phyloP scores from a whole-genome alignment of 306 rosid species.

The Quercus rubra region DNA sequence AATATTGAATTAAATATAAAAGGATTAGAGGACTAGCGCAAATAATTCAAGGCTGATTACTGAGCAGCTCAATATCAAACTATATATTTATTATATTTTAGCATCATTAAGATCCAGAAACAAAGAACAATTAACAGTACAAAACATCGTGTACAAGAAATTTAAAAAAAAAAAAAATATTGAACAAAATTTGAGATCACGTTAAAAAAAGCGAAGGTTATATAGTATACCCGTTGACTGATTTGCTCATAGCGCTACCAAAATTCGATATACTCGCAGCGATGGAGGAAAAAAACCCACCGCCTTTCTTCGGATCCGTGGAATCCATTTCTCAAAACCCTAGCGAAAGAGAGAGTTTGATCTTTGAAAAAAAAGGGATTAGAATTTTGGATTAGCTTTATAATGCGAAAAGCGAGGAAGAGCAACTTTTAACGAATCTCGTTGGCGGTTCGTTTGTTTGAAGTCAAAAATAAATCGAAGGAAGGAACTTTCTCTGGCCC shows the following conservation, averaged over 20 bases:
- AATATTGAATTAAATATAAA: no score
- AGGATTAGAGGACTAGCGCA: neutral
- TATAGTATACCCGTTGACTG: constrained; percentile 57
- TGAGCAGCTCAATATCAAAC: neutral
- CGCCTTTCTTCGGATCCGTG: constrained; percentile 60
- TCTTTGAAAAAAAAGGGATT: neutral
- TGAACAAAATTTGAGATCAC: neutral
- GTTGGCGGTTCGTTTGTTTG: constrained; percentile 61
- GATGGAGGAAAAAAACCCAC: constrained; percentile 66
- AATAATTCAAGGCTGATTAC: neutral
- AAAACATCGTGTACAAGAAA: neutral
- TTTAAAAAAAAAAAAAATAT: neutral
- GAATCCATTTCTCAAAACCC: constrained; percentile 49
- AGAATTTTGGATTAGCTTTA: neutral
- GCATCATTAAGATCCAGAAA: neutral
- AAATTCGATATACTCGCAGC: constrained; percentile 65
- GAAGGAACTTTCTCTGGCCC: neutral
- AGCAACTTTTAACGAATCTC: constrained; percentile 3
- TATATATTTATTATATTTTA: neutral
- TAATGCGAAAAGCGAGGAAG: constrained; percentile 37
- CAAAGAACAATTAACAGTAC: neutral
- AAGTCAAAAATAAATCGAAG: constrained; percentile 31
- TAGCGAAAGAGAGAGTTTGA: neutral
- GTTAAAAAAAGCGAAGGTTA: neutral
- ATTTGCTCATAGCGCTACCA: constrained; percentile 61